Percentiles rank a stretch among this genome's conserved stretches.
These are phyloP conservation scores for Lignosus rhinocerotis DNA, from an alignment of 1,284 basidiomycete species.

Conservation along the genomic window DNA sequence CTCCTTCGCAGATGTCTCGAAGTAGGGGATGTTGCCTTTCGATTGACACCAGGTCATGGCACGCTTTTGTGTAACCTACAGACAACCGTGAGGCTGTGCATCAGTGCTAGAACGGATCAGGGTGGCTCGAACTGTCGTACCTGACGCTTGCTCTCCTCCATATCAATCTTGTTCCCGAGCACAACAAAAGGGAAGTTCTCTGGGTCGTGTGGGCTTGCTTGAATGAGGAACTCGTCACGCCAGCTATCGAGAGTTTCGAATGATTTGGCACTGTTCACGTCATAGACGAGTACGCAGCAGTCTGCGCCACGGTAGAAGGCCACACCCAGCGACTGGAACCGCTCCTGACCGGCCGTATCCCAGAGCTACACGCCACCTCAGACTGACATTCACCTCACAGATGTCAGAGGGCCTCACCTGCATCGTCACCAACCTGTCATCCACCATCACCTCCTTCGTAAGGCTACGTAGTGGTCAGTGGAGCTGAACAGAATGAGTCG, in stretches of 20 bases:
- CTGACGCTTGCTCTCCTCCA: constrained; percentile 98
- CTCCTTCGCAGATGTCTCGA: constrained; percentile 99
- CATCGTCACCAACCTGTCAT: constrained; percentile 98
- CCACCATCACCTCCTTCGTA: constrained; percentile 98
- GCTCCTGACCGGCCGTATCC: constrained; percentile 99
- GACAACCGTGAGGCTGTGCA: not conserved
- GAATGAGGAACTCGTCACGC: constrained; percentile 97
- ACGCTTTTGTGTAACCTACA: constrained; percentile 95
- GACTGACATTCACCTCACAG: not conserved
- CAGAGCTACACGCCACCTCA: constrained; percentile 65
- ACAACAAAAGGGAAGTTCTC: constrained; percentile 99
- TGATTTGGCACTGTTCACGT: constrained; percentile 97
- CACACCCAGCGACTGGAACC: constrained; percentile 98
- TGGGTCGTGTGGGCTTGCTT: constrained; percentile 97
- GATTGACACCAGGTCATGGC: constrained; percentile 99
- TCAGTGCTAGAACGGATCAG: not conserved
- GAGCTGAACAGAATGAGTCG: not conserved
- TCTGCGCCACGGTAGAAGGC: constrained; percentile 99
- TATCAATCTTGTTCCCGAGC: constrained; percentile 99
- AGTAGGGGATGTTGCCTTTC: constrained; percentile 99
- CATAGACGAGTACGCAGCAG: constrained; percentile 98
- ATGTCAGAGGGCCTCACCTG: constrained; percentile 63
- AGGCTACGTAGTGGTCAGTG: constrained; percentile 54
- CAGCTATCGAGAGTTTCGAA: constrained; percentile 98
- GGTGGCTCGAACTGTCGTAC: constrained; percentile 44